phyloP scores from a whole-genome alignment of 2,329 filamentous ascomycete species.

The Xylariaceae sp. region DNA sequence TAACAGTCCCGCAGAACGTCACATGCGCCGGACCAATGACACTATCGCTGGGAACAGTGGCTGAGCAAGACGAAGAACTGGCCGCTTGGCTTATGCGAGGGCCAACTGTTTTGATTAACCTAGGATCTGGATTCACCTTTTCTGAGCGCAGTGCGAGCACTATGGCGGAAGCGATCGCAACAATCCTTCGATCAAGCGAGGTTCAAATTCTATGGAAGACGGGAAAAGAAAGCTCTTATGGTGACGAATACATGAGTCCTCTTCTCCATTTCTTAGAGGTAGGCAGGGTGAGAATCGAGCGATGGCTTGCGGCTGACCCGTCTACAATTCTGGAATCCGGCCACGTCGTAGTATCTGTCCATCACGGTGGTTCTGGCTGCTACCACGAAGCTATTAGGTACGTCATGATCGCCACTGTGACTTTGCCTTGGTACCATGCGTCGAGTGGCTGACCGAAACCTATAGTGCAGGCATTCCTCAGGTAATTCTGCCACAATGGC shows the following conservation, averaged over 20 bases:
- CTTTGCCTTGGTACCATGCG: neutral
- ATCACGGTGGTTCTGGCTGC: constrained; percentile 20
- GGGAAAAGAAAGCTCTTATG: constrained; percentile 4
- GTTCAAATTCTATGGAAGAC: constrained; percentile 21
- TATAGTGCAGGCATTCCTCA: constrained; percentile 20
- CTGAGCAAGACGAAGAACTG: constrained; percentile 12
- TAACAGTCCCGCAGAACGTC: constrained; percentile 21
- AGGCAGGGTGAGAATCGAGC: constrained; percentile 16
- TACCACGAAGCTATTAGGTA: constrained; percentile 20
- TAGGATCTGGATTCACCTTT: constrained; percentile 16
- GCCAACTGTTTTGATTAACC: constrained; percentile 20
- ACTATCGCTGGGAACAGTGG: constrained; percentile 9
- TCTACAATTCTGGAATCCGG: constrained; percentile 17
- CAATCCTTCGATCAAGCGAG: neutral
- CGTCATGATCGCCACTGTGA: neutral
- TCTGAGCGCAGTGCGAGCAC: constrained; percentile 5
- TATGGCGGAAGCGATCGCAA: constrained; percentile 19
- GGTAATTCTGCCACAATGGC: constrained; percentile 20
- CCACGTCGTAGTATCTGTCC: constrained; percentile 19
- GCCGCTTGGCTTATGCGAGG: constrained; percentile 15
- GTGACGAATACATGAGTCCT: constrained; percentile 10
- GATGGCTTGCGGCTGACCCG: constrained; percentile 17
- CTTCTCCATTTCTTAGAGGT: constrained; percentile 15
- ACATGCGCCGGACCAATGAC: constrained; percentile 18
- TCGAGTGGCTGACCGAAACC: too few relatives aligned